These are phyloP conservation scores for Hericium erinaceus DNA, from an alignment of 768 basidiomycete genomes.

Conservation along the genomic window DNA sequence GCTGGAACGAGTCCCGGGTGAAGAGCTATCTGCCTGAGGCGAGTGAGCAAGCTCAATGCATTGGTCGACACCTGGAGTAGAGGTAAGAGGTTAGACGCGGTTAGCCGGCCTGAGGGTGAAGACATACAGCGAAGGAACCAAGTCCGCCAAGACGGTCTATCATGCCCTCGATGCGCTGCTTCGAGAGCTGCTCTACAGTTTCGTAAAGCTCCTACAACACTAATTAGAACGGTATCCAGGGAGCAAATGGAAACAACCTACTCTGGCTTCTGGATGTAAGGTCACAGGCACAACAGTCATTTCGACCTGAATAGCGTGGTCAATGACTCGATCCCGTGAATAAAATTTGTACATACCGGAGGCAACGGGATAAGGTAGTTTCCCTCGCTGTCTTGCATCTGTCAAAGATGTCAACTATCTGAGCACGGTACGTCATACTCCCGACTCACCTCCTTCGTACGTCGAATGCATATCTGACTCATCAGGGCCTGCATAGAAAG, in stretches of 20 bases:
- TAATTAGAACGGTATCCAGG: not conserved
- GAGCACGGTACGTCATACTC: not conserved
- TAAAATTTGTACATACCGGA: constrained; percentile 30
- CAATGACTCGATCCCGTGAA: not conserved
- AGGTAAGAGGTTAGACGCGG: constrained; percentile 1
- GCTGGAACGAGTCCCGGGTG: constrained; percentile 70
- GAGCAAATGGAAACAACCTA: constrained; percentile 18
- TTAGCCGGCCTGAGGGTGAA: not conserved
- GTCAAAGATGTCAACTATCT: not conserved
- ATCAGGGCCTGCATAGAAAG: constrained; percentile 48
- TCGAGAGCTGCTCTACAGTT: constrained; percentile 52
- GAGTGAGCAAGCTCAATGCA: constrained; percentile 76
- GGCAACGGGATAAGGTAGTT: constrained; percentile 69
- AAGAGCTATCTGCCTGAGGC: constrained; percentile 73
- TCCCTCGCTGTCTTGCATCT: constrained; percentile 83
- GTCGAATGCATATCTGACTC: constrained; percentile 68
- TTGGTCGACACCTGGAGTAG: constrained; percentile 49
- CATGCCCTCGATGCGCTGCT: constrained; percentile 49
- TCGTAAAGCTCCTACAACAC: constrained; percentile 51
- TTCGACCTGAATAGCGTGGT: constrained; percentile 45
- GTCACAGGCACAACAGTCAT: constrained; percentile 66
- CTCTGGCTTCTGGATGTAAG: constrained; percentile 55
- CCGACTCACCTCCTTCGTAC: constrained; percentile 63
- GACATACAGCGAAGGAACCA: constrained; percentile 29
- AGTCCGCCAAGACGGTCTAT: constrained; percentile 32